These are phyloP conservation scores for Prunus salicina DNA, from an alignment of 306 rosid genomes.

Conservation along the genomic window DNA sequence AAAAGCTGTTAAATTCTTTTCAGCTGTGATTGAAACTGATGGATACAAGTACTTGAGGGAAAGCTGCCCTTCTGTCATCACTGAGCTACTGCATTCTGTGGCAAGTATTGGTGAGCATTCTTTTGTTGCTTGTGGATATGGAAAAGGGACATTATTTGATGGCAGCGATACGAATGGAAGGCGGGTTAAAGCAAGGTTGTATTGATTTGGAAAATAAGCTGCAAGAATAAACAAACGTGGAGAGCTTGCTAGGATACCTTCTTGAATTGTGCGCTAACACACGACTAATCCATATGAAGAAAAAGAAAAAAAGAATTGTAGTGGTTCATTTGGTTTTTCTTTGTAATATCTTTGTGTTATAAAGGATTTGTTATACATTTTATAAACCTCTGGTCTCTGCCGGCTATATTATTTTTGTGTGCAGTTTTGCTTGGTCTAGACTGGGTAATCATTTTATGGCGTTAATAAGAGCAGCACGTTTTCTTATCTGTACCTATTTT, in stretches of 20 bases:
- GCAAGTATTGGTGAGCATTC: slow-evolving; percentile 57
- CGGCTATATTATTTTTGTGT: not conserved
- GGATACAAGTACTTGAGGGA: slow-evolving; percentile 70
- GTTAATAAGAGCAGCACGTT: too few relatives aligned
- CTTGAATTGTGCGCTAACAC: slow-evolving; percentile 23
- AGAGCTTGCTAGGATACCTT: slow-evolving; percentile 18
- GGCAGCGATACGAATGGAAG: slow-evolving; percentile 74
- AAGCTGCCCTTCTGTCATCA: slow-evolving; percentile 74
- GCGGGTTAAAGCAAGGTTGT: slow-evolving; percentile 72
- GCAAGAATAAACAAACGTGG: not conserved
- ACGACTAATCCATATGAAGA: slow-evolving; percentile 16
- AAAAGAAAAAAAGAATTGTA: not conserved
- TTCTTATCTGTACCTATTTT: too few relatives aligned
- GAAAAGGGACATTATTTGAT: slow-evolving; percentile 39
- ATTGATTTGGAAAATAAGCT: slow-evolving; percentile 27
- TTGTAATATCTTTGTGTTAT: not conserved
- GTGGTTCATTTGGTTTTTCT: slow-evolving; percentile 9
- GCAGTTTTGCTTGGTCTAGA: slow-evolving; percentile 6
- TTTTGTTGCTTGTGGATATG: slow-evolving; percentile 27
- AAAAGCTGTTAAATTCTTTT: slow-evolving; percentile 9
- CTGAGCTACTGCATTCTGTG: slow-evolving; percentile 50
- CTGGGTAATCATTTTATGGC: not conserved
- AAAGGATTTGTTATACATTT: not conserved
- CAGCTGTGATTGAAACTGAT: slow-evolving; percentile 94
- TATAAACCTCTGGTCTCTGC: not conserved